Evolutionary conservation across 805 yeast genomes (phyloP).

Genomic region (Kodamaea jinghongensis): DNA sequence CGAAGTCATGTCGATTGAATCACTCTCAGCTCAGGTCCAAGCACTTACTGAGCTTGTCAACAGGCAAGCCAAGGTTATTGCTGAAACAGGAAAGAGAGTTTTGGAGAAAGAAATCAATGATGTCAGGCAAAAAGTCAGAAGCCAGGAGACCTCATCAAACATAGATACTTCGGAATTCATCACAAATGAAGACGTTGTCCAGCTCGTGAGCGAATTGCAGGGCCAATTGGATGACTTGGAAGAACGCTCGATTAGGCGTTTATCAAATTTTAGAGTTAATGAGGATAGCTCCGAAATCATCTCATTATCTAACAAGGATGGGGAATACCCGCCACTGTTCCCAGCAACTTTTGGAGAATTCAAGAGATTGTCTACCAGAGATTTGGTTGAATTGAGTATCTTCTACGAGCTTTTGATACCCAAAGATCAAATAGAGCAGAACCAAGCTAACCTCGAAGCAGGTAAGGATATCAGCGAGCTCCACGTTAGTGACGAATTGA

Average conservation of each 20-base stretch:
- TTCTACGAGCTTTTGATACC: slow-evolving; percentile 80
- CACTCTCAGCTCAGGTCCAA: slow-evolving; percentile 39
- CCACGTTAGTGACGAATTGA: slow-evolving; percentile 20
- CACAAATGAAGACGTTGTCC: slow-evolving; percentile 80
- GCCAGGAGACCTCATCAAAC: slow-evolving; percentile 13
- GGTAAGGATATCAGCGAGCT: slow-evolving; percentile 11
- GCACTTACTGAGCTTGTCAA: slow-evolving; percentile 52
- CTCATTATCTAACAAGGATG: slow-evolving; percentile 76
- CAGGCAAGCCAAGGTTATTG: slow-evolving; percentile 63
- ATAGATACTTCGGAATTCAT: slow-evolving; percentile 54
- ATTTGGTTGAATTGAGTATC: slow-evolving; percentile 54
- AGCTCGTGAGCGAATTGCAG: slow-evolving; percentile 85
- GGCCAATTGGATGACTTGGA: slow-evolving; percentile 80
- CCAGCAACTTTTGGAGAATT: slow-evolving; percentile 62
- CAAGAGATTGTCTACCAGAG: slow-evolving; percentile 40
- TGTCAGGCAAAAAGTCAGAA: slow-evolving; percentile 32
- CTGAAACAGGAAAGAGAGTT: slow-evolving; percentile 78
- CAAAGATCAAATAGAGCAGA: slow-evolving; percentile 34
- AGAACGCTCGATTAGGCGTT: slow-evolving; percentile 70
- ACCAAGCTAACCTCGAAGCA: slow-evolving; percentile 12
- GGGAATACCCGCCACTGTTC: slow-evolving; percentile 59
- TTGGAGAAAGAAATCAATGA: slow-evolving; percentile 63
- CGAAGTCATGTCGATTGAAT: slow-evolving; percentile 1
- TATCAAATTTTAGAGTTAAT: slow-evolving; percentile 55
- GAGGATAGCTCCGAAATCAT: slow-evolving; percentile 48